A percentile compares a stretch with the other conserved stretches of the same genome.
Conservation (phyloP, 2,329 filamentous ascomycete genomes). For the Fonsecaea pugnacius region DNA sequence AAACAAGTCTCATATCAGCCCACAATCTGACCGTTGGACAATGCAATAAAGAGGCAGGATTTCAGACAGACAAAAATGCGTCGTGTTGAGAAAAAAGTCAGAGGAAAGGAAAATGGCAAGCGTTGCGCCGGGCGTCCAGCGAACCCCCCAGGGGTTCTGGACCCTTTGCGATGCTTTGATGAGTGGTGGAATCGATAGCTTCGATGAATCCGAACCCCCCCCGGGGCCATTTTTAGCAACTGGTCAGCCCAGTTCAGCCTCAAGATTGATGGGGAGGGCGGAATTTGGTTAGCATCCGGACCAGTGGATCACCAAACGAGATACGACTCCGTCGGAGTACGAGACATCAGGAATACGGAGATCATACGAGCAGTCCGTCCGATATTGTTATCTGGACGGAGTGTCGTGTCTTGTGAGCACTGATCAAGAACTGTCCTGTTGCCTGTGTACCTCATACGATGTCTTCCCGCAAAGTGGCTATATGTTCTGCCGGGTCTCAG, state of each 20-base stretch:
- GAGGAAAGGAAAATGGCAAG: neutral
- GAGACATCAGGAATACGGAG: neutral
- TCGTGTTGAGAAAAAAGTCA: neutral
- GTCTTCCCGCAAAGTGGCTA: neutral
- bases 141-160: neutral
- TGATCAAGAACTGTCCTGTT: too few relatives aligned
- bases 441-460: too few relatives aligned
- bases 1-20: neutral
- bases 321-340: conserved; percentile 4
- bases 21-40: neutral
- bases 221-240: conserved; percentile 19
- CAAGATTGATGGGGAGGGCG: neutral
- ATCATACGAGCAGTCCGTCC: neutral
- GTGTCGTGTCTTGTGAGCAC: neutral
- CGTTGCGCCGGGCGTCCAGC: neutral
- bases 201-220: conserved; percentile 9
- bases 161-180: neutral
- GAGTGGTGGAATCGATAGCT: conserved; percentile 1
- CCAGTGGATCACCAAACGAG: conserved; percentile 3
- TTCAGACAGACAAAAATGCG: neutral
- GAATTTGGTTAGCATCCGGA: conserved; percentile 4
- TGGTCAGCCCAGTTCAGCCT: conserved; percentile 19
- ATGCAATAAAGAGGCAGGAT: neutral
- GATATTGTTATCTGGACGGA: neutral
- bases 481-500: conserved; percentile 7